Conservation (phyloP, 2,329 filamentous ascomycete genomes). For the Botrytis tulipae region DNA sequence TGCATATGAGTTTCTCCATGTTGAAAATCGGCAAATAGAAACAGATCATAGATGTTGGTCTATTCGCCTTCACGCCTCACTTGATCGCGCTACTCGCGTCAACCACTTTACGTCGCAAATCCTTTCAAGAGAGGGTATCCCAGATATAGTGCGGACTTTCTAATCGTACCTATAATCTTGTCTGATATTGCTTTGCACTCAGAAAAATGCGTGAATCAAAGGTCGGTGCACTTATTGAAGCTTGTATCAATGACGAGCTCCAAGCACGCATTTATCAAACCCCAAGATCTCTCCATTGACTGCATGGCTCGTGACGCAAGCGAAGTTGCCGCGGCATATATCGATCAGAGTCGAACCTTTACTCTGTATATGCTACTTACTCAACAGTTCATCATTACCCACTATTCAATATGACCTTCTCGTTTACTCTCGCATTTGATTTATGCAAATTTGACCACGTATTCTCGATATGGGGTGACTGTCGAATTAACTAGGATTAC, state of each 20-base stretch:
- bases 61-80: neutral
- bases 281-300: neutral
- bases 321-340: neutral
- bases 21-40: neutral
- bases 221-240: neutral
- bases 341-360: neutral
- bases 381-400: neutral
- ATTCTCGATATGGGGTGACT: neutral
- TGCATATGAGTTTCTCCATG: neutral
- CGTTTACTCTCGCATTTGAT: neutral
- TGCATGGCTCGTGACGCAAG: neutral
- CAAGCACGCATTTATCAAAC: neutral
- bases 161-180: neutral
- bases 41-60: neutral
- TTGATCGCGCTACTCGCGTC: neutral
- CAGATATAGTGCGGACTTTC: neutral
- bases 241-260: neutral
- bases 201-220: neutral
- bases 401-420: neutral
- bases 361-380: neutral
- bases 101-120: neutral
- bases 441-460: neutral
- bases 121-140: neutral
- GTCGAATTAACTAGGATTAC: neutral
- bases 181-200: neutral